Evolutionary conservation across 495 filamentous ascomycete species (phyloP), one percentile per base, ranked within the genome.

Genomic region (Clohesyomyces aquaticus): DNA sequence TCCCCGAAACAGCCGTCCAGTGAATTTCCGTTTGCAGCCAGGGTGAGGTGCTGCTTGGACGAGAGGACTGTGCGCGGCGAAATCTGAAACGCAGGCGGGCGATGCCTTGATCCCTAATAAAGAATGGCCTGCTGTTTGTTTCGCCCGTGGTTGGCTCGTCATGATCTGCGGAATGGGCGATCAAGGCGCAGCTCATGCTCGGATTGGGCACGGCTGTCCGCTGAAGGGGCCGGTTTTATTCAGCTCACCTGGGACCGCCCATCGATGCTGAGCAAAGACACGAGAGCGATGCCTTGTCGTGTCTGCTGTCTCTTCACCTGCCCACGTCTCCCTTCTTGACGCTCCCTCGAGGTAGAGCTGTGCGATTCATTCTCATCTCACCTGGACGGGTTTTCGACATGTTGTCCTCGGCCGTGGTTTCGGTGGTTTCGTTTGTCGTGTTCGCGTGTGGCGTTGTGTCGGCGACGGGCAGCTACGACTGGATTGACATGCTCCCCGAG

Each of bases 401-500:
- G 60, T 22, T 29, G 26, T 55, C 59, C 22, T 48, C 43, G 42
- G 19, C 32, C 18, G 60, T 46, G 14, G 4, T 49, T 14, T 59
- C 56, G 48, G 19, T 51, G 14, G 10, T 54, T 26, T 50, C 41
- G 18, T n/a, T 29, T 4, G 12, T 21, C 23, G 22, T 38, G 3
- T n/a, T 29, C n/a, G 51, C 42, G 1, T 11, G 12, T 32, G 59
- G 49, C 38, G 25, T 42, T n/a, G n/a, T n/a, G 9, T 41, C 27
- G 2, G 50, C 25, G 22, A 28, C 23, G 4, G 27, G 53, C n/a
- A n/a, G n/a, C 14, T 49, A 25, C 27, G 50, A 56, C 21, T 63
- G 23, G 60, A n/a, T 63, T 16, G 38, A 56, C 29, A 28, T n/a
- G 51, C 60, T 64, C 26, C 28, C 38, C 46, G 23, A 57, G 12